Base-by-base conservation (phyloP, 208 protist genomes). In the Wallacemonas rigidus region DNA sequence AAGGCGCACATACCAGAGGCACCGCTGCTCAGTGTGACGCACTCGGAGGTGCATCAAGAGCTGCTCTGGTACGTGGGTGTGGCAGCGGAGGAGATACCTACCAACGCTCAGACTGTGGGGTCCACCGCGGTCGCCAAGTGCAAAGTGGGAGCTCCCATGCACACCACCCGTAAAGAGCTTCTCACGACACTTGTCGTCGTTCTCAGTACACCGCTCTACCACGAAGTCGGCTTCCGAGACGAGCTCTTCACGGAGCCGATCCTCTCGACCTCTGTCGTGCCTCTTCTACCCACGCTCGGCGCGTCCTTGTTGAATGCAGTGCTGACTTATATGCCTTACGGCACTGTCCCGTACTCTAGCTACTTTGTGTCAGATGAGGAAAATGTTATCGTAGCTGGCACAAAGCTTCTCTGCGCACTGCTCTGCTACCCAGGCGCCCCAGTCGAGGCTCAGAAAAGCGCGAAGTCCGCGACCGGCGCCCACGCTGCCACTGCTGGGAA, bases 261-360 rank as follows among this genome's bases (percentile, higher is more conserved):
- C 6, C 43, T 96, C 15, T 87, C 79, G 15, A 79, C 73, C 15
- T 71, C 75, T 7, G 71, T 72, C 40, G 85, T 89, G 48, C 86
- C 89, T 11, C 80, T 94, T 63, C 71, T 91, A 62, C 88, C 87
- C 7, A 92, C 90, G 36, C 78, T 97, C 5, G 79, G 84, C 2
- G 77, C 84, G 3, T 97, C 93, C 26, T 61, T 95, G 72, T 75
- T 95, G 56, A 95, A 95, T 82, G 79, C 80, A 8, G 68, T 95
- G 43, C 45, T 94, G 12, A 82, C 76, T 17, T 95, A 91, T 57
- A 56, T 78, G 2, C 93, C 93, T 2, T 91, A 88, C 79, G 87
- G 90, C 26, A 62, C 70, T 14, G 45, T 95, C n/a, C 89, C 90
- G 26, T 95, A 95, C 79, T 84, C 82, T 26, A 95, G 88, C 74